Evolutionary conservation across 2,329 filamentous ascomycete genomes (phyloP), one percentile per base, ranked within the genome.

Genomic region (Aspergillus pseudotamarii): DNA sequence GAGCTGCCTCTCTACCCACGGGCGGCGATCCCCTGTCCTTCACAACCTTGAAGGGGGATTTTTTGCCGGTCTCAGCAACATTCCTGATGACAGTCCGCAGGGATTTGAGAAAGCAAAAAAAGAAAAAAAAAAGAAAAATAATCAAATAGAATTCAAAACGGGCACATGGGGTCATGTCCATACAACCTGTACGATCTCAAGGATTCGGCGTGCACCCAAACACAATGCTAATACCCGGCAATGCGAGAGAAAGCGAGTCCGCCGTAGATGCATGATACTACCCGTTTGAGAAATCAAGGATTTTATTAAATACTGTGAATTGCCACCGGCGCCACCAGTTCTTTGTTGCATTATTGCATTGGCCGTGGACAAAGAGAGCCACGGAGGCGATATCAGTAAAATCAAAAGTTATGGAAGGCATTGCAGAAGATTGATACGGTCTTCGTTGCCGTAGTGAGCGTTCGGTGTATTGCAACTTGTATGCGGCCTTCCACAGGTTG

Each of bases 31-130:
- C 48, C 32, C 23, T 26, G 28, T 34, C 48, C 51, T 55, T 38
- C 32, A 36, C 51, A 14, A 19, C 28, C 21, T 36, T 36, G 11
- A 36, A 36, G 19, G 55, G 55, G 28, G 43, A 53, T 19, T 34
- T 61, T 26, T 59, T 30, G 53, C 51, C 59, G 51, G 57, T 55
- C 60, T 48, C 60, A 60, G 57, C 43, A 60, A 48, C 63, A 65
- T 65, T 65, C 63, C 58, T 61, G 32, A 57, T 62, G 55, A 60
- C 60, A 58, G 59, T 11, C 16, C 14, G 16, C 36, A 8, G 5
- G 36, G 36, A 36, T 36, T 36, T 36, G 34, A 16, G 60, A 57
- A 9, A 9, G 28, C 2, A 21, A n/a, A 21, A 56, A 21, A 34
- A 26, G 4, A 26, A 26, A 26, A 26, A 4, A 26, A 26, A 26